Evolutionary conservation across 805 yeast species (phyloP).

Genomic region (Candida germanica): DNA sequence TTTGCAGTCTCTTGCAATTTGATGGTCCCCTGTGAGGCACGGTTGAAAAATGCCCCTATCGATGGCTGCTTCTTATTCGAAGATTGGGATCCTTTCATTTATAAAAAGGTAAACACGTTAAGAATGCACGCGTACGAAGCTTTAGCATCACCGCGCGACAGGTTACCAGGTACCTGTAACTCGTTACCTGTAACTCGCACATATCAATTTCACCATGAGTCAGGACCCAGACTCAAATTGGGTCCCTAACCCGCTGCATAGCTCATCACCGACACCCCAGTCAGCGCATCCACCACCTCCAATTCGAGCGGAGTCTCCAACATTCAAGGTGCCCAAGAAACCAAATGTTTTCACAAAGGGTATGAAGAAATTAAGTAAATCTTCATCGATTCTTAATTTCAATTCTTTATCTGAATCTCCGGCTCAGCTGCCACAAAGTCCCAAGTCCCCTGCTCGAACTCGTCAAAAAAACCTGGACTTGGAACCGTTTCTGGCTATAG

Average conservation of each 20-base stretch:
- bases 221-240: neutral
- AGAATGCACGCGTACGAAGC: too few relatives aligned
- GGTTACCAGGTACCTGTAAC: too few relatives aligned
- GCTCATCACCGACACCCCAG: too few relatives aligned
- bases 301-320: neutral
- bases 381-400: slow-evolving; percentile 25
- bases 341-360: slow-evolving; percentile 25
- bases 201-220: neutral
- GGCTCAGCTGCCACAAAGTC: slow-evolving; percentile 1
- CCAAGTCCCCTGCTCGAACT: neutral
- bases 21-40: slow-evolving; percentile 1
- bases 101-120: too few relatives aligned
- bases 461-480: neutral
- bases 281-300: too few relatives aligned
- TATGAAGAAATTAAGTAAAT: slow-evolving; percentile 26
- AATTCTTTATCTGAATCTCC: slow-evolving; percentile 2
- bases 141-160: too few relatives aligned
- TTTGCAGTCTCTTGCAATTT: neutral
- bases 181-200: too few relatives aligned
- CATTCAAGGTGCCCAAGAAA: slow-evolving; percentile 10
- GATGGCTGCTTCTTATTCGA: slow-evolving; percentile 23
- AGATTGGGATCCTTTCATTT: too few relatives aligned
- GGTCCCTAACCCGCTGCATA: neutral
- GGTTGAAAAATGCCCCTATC: slow-evolving; percentile 28
- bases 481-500: slow-evolving; percentile 32